These are phyloP conservation scores for Aspergillus floridensis DNA, from an alignment of 2,329 filamentous ascomycete genomes.

Conservation along the genomic window DNA sequence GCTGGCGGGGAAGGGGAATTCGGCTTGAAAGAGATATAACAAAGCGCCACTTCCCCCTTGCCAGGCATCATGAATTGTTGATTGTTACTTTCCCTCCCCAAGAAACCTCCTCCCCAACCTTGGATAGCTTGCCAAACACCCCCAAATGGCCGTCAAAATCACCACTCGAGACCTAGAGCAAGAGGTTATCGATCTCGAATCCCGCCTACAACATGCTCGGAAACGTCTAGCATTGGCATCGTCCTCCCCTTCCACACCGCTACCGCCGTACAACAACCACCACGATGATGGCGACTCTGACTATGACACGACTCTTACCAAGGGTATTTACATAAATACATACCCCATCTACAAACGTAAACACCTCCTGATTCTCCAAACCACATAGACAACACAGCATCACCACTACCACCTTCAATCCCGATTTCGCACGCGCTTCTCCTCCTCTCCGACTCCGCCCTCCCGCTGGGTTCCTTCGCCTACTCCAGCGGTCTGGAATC, in stretches of 20 bases:
- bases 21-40: background rate
- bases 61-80: constrained; percentile 1
- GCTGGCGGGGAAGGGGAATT: background rate
- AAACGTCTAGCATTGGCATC: constrained; percentile 35
- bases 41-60: background rate
- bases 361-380: background rate
- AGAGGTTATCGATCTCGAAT: constrained; percentile 49
- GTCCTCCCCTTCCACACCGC: constrained; percentile 1
- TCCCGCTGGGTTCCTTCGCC: constrained; percentile 64
- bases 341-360: background rate
- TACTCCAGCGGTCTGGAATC: constrained; percentile 65
- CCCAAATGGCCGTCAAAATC: constrained; percentile 23
- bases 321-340: constrained; percentile 4
- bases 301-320: constrained; percentile 1
- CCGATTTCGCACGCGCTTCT: constrained; percentile 52
- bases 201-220: constrained; percentile 47
- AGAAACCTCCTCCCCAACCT: background rate
- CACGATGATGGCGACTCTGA: background rate
- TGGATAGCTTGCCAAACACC: background rate
- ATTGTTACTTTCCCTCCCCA: constrained; percentile 3
- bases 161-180: constrained; percentile 27
- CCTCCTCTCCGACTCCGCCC: constrained; percentile 62
- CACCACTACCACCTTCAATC: background rate
- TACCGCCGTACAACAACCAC: background rate
- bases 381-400: background rate